phyloP scores from a whole-genome alignment of 495 filamentous ascomycete genomes.

The Collariella sp. region DNA sequence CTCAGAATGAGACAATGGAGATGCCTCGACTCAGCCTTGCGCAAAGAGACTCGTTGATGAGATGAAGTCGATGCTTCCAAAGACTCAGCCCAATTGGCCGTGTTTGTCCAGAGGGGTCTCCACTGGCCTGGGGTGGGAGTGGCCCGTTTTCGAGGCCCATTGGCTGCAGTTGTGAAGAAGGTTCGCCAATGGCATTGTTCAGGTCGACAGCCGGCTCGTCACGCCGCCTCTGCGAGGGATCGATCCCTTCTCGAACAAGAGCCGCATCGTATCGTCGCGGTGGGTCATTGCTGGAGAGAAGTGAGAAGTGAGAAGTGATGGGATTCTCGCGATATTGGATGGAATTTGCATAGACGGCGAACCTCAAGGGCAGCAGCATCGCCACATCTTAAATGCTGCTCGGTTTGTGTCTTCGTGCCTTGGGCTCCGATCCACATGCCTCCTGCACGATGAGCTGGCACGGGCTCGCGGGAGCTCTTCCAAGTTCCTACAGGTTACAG shows the following conservation, averaged over 20 bases:
- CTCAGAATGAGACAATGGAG: neutral
- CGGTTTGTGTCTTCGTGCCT: neutral
- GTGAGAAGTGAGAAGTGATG: neutral
- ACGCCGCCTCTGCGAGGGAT: conserved; percentile 15
- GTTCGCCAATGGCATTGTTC: conserved; percentile 26
- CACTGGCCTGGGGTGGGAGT: conserved; percentile 16
- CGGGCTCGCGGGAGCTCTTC: conserved; percentile 18
- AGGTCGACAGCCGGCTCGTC: conserved; percentile 15
- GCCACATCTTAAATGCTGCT: conserved; percentile 21
- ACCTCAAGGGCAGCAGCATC: neutral
- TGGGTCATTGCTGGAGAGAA: neutral
- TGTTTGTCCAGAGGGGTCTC: conserved; percentile 3
- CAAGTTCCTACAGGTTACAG: conserved; percentile 22
- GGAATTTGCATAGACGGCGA: neutral
- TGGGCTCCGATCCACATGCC: conserved; percentile 23
- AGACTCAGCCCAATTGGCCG: conserved; percentile 20
- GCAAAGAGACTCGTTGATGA: conserved; percentile 3
- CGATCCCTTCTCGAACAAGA: conserved; percentile 20
- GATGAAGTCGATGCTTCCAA: conserved; percentile 11
- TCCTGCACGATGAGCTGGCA: conserved; percentile 37
- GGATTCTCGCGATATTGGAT: neutral
- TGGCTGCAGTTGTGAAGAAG: conserved; percentile 18
- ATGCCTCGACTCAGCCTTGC: neutral
- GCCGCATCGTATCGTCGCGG: conserved; percentile 14
- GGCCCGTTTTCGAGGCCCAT: conserved; percentile 26